phyloP scores from a whole-genome alignment of 306 rosid genomes.

The Cicer chorassanicum region DNA sequence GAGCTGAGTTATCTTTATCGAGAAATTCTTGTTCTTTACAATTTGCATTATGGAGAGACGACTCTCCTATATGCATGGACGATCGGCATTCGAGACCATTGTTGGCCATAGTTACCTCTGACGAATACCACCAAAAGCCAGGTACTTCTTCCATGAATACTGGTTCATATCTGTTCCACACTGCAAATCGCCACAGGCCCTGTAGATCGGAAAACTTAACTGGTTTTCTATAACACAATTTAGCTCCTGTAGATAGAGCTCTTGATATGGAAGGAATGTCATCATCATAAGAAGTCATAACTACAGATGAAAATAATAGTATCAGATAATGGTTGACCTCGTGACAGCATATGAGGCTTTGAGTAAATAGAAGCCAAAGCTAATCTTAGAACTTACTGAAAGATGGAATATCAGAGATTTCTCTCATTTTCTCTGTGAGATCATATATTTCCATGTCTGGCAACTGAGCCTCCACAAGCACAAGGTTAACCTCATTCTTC shows the following conservation, averaged over 20 bases:
- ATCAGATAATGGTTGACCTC: slow-evolving; percentile 12
- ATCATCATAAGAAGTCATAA: slow-evolving; percentile 51
- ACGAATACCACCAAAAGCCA: background rate
- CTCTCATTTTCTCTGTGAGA: slow-evolving; percentile 45
- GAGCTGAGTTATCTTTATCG: background rate
- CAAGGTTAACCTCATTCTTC: slow-evolving; percentile 47
- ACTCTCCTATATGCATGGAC: slow-evolving; percentile 3
- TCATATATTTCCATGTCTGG: slow-evolving; percentile 50
- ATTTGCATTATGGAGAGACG: slow-evolving; percentile 6
- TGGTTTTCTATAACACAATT: slow-evolving; percentile 40
- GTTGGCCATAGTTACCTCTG: background rate
- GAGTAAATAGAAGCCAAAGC: slow-evolving; percentile 11
- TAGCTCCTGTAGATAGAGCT: slow-evolving; percentile 50
- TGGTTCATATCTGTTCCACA: slow-evolving; percentile 12
- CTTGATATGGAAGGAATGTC: slow-evolving; percentile 8
- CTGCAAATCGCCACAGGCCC: slow-evolving; percentile 50
- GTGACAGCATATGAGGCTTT: background rate
- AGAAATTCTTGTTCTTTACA: slow-evolving; percentile 21
- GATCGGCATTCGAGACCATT: background rate
- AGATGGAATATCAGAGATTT: slow-evolving; percentile 41
- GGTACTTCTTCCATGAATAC: background rate
- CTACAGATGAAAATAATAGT: slow-evolving; percentile 34
- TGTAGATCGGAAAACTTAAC: slow-evolving; percentile 35
- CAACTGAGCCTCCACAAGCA: slow-evolving; percentile 50
- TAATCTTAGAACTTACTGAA: slow-evolving; percentile 50